A percentile compares a stretch with the other conserved stretches of the same genome.
phyloP scores from a whole-genome alignment of 148 eudicot species.

The Pouteria glomerata region DNA sequence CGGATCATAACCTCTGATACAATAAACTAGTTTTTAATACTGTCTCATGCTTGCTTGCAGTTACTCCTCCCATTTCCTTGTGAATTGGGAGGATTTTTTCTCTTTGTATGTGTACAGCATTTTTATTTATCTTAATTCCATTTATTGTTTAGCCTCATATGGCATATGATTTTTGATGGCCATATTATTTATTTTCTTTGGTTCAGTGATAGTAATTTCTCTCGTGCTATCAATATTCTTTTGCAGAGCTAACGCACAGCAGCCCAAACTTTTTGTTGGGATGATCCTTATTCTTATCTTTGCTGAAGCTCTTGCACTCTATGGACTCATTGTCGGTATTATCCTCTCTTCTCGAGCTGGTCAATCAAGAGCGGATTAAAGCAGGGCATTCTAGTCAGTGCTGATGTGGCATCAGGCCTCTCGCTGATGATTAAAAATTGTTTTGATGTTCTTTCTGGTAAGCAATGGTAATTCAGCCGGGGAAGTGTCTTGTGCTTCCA shows the following conservation, averaged over 20 bases:
- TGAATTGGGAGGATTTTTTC: background rate
- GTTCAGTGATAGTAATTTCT: background rate
- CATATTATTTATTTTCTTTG: background rate
- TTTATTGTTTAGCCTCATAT: background rate
- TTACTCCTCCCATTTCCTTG: background rate
- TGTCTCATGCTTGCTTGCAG: background rate
- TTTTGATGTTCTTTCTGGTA: background rate
- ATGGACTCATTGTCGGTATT: slow-evolving; percentile 52
- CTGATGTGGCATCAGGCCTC: background rate
- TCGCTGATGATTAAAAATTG: background rate
- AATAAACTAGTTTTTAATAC: background rate
- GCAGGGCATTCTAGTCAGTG: background rate
- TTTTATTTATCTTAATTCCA: background rate
- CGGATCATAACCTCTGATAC: background rate
- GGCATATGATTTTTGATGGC: background rate
- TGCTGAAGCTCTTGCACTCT: slow-evolving; percentile 51
- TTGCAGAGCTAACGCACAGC: slow-evolving; percentile 55
- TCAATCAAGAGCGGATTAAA: slow-evolving; percentile 48
- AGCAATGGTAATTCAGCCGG: background rate
- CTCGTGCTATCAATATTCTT: background rate
- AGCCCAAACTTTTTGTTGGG: slow-evolving; percentile 55
- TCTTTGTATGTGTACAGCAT: background rate
- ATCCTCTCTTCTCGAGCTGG: slow-evolving; percentile 56
- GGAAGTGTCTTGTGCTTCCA: background rate
- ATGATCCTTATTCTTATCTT: slow-evolving; percentile 56